These are phyloP conservation scores for Aspergillus quadrilineatus DNA, from an alignment of 2,329 filamentous ascomycete species.

Conservation along the genomic window DNA sequence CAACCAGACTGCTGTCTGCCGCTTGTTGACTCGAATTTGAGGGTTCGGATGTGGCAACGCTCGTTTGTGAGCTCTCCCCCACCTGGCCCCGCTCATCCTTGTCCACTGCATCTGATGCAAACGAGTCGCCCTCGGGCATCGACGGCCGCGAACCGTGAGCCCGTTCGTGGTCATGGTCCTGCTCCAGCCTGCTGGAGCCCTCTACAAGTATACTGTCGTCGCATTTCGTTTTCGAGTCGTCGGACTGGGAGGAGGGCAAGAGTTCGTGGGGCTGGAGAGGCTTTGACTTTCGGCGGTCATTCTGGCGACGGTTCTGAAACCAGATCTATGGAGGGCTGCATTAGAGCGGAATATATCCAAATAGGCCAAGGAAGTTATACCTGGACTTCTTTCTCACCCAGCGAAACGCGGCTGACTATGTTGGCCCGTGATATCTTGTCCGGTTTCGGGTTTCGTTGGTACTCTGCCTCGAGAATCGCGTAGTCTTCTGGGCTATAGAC, in stretches of 20 bases:
- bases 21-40: constrained; percentile 26
- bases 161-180: constrained; percentile 23
- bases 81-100: constrained; percentile 30
- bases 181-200: constrained; percentile 31
- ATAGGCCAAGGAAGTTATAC: constrained; percentile 51
- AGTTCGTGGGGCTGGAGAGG: constrained; percentile 78
- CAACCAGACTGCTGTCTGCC: constrained; percentile 22
- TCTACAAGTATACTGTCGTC: constrained; percentile 32
- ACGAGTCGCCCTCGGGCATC: constrained; percentile 25
- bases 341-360: too few species aligned
- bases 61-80: constrained; percentile 32
- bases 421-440: constrained; percentile 83
- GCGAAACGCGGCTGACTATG: constrained; percentile 79
- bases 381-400: constrained; percentile 96
- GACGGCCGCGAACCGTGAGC: constrained; percentile 20
- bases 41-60: constrained; percentile 27
- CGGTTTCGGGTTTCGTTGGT: constrained; percentile 80
- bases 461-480: constrained; percentile 80
- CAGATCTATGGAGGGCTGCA: constrained; percentile 67
- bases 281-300: constrained; percentile 83
- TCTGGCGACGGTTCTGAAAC: constrained; percentile 95
- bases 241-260: constrained; percentile 42
- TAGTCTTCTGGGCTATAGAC: constrained; percentile 76
- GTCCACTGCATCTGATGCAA: constrained; percentile 23
- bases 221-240: constrained; percentile 29